A percentile compares a stretch with the other conserved stretches of the same genome.
These are phyloP conservation scores for Magnaporthales sp. DNA, from an alignment of 2,329 filamentous ascomycete species.

Conservation along the genomic window DNA sequence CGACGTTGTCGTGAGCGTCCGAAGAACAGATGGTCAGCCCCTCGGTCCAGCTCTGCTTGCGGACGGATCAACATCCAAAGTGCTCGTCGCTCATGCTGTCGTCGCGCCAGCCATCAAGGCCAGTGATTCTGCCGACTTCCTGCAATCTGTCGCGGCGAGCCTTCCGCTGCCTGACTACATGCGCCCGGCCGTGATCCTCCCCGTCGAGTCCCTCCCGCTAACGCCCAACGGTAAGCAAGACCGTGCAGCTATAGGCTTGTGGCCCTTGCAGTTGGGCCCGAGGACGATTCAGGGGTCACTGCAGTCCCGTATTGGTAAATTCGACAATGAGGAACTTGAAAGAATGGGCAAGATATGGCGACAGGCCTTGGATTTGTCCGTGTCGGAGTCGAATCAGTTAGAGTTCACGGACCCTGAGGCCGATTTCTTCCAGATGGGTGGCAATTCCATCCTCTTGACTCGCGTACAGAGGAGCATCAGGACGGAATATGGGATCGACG, in stretches of 20 bases:
- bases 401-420: constrained; percentile 9
- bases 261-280: not conserved
- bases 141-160: not conserved
- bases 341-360: not conserved
- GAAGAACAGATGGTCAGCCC: not conserved
- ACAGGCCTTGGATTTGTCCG: not conserved
- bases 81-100: not conserved
- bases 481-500: not conserved
- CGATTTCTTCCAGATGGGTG: constrained; percentile 21
- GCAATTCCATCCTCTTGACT: constrained; percentile 20
- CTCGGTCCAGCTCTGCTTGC: not conserved
- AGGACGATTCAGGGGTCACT: not conserved
- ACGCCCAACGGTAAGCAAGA: constrained; percentile 1
- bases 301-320: not conserved
- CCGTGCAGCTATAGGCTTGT: not conserved
- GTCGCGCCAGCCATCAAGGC: not conserved
- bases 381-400: not conserved
- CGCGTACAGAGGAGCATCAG: constrained; percentile 20
- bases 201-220: not conserved
- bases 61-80: not conserved
- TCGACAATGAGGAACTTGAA: not conserved
- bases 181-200: constrained; percentile 10
- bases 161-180: constrained; percentile 22
- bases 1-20: not conserved
- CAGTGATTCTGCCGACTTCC: not conserved